A percentile compares a stretch with the other conserved stretches of the same genome.
Conservation (phyloP, 768 basidiomycete species). For the Boletus reticuloceps region DNA sequence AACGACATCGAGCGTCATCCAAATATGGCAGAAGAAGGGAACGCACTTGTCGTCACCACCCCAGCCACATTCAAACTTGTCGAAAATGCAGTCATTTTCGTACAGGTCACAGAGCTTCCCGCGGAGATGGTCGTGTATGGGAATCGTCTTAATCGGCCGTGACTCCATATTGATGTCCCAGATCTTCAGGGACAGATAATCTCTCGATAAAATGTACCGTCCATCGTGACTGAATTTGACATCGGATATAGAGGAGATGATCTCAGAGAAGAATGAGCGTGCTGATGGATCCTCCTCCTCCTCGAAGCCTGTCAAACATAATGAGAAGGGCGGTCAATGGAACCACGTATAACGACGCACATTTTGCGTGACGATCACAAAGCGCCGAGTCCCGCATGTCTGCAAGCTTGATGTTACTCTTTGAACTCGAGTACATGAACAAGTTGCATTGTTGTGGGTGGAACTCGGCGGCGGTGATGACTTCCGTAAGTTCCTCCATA, state of each 20-base stretch:
- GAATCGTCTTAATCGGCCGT: conserved; percentile 93
- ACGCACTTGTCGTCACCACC: conserved; percentile 93
- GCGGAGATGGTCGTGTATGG: conserved; percentile 96
- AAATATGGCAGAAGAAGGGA: conserved; percentile 4
- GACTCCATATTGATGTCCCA: conserved; percentile 99
- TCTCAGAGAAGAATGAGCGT: conserved; percentile 99
- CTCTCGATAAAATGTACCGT: conserved; percentile 92
- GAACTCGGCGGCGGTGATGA: conserved; percentile 99
- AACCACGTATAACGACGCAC: conserved; percentile 46
- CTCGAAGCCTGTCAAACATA: conserved; percentile 74
- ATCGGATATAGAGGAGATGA: conserved; percentile 99
- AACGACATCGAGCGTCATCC: conserved; percentile 8
- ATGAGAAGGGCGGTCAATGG: conserved; percentile 7
- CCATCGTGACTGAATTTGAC: conserved; percentile 99
- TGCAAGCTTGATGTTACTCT: conserved; percentile 98
- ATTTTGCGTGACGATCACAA: conserved; percentile 94
- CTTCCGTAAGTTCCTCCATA: conserved; percentile 99
- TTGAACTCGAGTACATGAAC: conserved; percentile 99
- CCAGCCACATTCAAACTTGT: conserved; percentile 99
- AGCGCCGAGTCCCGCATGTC: conserved; percentile 99
- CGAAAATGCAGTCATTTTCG: conserved; percentile 99
- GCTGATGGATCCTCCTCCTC: conserved; percentile 98
- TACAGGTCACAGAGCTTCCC: conserved; percentile 98
- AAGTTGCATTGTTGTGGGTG: conserved; percentile 96
- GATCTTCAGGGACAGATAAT: conserved; percentile 97